Evolutionary conservation across 2,329 filamentous ascomycete species (phyloP), one percentile per base, ranked within the genome.

Genomic region (Trichoderma sp.): DNA sequence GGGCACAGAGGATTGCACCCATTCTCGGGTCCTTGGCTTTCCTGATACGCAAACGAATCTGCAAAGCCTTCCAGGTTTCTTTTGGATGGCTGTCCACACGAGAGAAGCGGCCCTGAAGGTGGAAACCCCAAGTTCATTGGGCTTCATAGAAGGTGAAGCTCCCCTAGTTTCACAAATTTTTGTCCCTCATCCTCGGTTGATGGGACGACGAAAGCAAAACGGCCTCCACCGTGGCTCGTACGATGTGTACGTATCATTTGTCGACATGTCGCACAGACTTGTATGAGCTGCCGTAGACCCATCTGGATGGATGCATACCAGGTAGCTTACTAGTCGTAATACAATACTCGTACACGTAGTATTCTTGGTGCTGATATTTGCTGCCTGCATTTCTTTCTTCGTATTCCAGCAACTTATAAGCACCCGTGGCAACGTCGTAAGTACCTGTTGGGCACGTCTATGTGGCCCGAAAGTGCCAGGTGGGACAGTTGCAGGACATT

Each of bases 251-350:
- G 32, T 47, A 53, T 30, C 6, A n/a, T 26, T 69, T 53, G n/a
- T 62, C 28, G 57, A 62, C 57, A 50, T 36, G 57, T 69, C 28
- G 55, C 66, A 61, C 66, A 68, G 47, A 59, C 57, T 59, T 59
- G 57, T 28, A 36, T 15, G 39, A 68, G 55, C 34, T 34, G 30
- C 55, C 43, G 36, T 68, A 28, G 36, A 59, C 55, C 23, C 50
- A 50, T 32, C 28, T 61, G 36, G 36, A 61, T 32, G 55, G 28
- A 36, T 34, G 55, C 36, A 69, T 9, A 15, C 13, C 20, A 50
- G 28, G 28, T 23, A 47, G 43, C 13, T n/a, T 20, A 62, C 30
- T n/a, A 36, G n/a, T 30, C 30, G 32, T 34, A 26, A 34, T 59
- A 59, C 17, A 6, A 43, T 43, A 9, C 39, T 43, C 39, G 39